Evolutionary conservation across 306 rosid genomes (phyloP), one percentile per base, ranked within the genome.

Genomic region (Trichosanthes truncata): DNA sequence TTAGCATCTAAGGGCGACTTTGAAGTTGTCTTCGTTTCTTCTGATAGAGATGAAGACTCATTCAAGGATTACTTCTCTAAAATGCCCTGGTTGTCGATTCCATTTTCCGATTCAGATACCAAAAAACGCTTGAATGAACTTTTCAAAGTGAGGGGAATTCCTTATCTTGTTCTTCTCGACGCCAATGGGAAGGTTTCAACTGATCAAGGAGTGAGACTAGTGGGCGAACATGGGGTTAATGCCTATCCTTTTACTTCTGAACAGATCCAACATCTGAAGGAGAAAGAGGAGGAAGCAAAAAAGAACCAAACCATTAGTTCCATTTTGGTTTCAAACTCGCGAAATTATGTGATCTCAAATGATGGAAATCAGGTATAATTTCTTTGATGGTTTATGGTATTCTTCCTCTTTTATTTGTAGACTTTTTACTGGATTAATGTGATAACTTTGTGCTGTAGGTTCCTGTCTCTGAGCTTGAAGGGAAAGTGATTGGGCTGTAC

Each of bases 81-180:
- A 86, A 92, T 92, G 96, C 93, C 96, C 53, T 90, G 97, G 97
- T 87, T 92, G 76, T 88, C 96, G 17, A 74, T 92, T 72, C 96
- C 97, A 5, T 89, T 85, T 82, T 88, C 89, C 17, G 97, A 92
- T 87, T 81, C 89, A 0, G 88, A 83, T 18, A 86, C 82, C 3
- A 87, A 87, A 9, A 45, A 35, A 4, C 68, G 74, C 43, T 84
- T 92, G 73, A 87, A 88, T 81, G 86, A 81, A 41, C 57, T 84
- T 80, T 92, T 90, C 82, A 45, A 88, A 76, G 91, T 88, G 31
- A 82, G 17, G 26, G 92, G 91, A 48, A 87, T 92, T 79, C 97
- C 95, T 7, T 81, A 81, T 79, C 93, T 89, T 51, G 89, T 80
- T 52, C 76, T 93, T 10, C 82, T 93, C 51, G 89, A 80, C 62